Evolutionary conservation across 2,329 filamentous ascomycete species (phyloP).

Genomic region (Byssothecium circinans): DNA sequence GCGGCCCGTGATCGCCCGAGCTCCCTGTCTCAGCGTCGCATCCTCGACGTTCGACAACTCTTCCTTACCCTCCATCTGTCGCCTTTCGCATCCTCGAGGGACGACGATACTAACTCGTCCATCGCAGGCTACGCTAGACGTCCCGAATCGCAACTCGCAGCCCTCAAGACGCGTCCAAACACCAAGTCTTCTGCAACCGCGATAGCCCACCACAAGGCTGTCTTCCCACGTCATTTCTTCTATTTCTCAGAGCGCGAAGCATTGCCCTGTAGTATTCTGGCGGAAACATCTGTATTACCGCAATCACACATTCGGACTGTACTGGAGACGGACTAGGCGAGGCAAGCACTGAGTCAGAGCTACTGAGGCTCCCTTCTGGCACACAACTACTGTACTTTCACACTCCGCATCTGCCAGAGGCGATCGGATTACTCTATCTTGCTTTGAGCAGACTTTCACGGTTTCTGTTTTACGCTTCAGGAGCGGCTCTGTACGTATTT

Average conservation of each 20-base stretch:
- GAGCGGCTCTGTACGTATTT: constrained; percentile 46
- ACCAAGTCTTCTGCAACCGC: background rate
- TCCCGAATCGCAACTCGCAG: background rate
- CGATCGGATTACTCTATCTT: constrained; percentile 39
- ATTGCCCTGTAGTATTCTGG: constrained; percentile 16
- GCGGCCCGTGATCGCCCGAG: background rate
- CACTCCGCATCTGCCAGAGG: constrained; percentile 45
- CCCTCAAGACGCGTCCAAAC: background rate
- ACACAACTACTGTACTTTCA: constrained; percentile 40
- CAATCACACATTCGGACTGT: constrained; percentile 26
- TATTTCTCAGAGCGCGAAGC: constrained; percentile 26
- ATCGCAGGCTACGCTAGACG: background rate
- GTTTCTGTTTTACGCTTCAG: constrained; percentile 34
- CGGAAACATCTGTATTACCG: constrained; percentile 27
- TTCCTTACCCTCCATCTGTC: background rate
- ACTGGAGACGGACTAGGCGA: constrained; percentile 22
- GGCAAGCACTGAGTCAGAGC: constrained; percentile 29
- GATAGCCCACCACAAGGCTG: no score
- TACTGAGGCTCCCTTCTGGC: constrained; percentile 34
- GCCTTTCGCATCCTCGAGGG: background rate
- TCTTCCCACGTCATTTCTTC: constrained; percentile 18
- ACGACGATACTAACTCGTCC: background rate
- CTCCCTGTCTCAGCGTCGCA: background rate
- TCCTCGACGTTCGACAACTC: background rate
- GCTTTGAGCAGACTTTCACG: constrained; percentile 37